Base-by-base conservation (phyloP, 495 filamentous ascomycete genomes). In the Jackrogersella minutella region DNA sequence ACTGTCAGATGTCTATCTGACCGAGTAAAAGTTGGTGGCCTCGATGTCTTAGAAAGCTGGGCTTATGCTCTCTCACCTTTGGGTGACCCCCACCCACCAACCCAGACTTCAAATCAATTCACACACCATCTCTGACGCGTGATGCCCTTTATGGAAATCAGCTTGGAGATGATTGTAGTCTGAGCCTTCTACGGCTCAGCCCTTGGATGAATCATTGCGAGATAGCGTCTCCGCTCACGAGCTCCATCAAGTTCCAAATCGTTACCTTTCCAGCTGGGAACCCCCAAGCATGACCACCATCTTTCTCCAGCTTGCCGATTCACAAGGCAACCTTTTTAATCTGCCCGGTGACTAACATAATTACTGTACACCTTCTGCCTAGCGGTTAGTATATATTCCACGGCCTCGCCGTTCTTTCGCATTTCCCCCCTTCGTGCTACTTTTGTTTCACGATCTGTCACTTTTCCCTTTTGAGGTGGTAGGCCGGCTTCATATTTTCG, bases 1-100 rank as follows among this genome's bases (percentile, higher is more conserved):
- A 69, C 61, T 73, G 72, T 74, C 72, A 74, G 72, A 74, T 74
- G 72, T 34, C 62, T 66, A 62, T 62, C 57, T 64, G 41, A 53
- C 66, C 47, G 39, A 55, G 31, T 50, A 31, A 21, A 44, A 62
- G 31, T 59, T 52, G 30, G 68, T 66, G 68, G 46, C 54, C 62
- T 65, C 47, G 62, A 70, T 70, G 68, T 70, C 68, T 70, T 70
- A 52, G 53, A 66, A 70, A 67, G 24, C 68, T 51, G n/a, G 54
- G 68, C 68, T 69, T 69, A 69, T 65, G 66, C 56, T 69, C 61
- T 52, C 34, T 58, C 66, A 47, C 46, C 30, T 19, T 65, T 46
- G 57, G 41, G 51, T 58, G 51, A 68, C 58, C 68, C 63, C 61
- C 57, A 62, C 58, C 41, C 64, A 51, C 37, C 57, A n/a, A 51